Evolutionary conservation across 345 rosid genomes (phyloP).

Genomic region (Cardiospermum halicacabum): DNA sequence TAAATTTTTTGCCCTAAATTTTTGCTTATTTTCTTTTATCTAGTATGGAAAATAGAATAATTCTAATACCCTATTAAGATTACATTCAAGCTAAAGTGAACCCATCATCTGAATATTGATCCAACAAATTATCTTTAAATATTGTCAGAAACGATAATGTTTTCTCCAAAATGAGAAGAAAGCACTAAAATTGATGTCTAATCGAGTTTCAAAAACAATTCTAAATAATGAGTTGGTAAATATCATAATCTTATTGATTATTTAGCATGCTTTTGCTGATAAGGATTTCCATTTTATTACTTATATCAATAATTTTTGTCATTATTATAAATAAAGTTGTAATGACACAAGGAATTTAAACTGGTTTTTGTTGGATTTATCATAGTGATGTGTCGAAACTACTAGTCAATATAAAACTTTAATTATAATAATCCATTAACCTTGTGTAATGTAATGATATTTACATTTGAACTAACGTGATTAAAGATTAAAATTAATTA

Average conservation of each 20-base stretch:
- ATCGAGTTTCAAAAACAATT: constrained; percentile 15
- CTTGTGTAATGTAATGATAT: too few relatives aligned
- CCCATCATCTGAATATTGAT: too few relatives aligned
- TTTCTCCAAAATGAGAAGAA: not conserved
- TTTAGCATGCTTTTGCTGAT: constrained; percentile 3
- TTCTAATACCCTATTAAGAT: too few relatives aligned
- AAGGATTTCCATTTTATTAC: not conserved
- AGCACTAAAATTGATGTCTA: constrained; percentile 18
- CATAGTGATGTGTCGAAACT: not conserved
- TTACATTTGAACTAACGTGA: not conserved
- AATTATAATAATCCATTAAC: not conserved
- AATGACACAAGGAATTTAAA: not conserved
- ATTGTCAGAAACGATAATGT: too few relatives aligned
- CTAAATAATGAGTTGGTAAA: constrained; percentile 21
- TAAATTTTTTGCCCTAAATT: too few relatives aligned
- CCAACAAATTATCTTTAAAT: too few relatives aligned
- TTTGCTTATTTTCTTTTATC: too few relatives aligned
- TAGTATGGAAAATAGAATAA: too few relatives aligned
- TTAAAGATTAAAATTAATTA: not conserved
- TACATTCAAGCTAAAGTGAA: too few relatives aligned
- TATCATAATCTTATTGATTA: constrained; percentile 21
- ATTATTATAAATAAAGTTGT: not conserved
- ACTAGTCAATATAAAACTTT: not conserved
- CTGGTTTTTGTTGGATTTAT: not conserved
- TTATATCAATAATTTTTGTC: not conserved